Percentiles rank a stretch among this genome's conserved stretches.
Conservation (phyloP, 2,329 filamentous ascomycete species). For the Pezicula radicicola region DNA sequence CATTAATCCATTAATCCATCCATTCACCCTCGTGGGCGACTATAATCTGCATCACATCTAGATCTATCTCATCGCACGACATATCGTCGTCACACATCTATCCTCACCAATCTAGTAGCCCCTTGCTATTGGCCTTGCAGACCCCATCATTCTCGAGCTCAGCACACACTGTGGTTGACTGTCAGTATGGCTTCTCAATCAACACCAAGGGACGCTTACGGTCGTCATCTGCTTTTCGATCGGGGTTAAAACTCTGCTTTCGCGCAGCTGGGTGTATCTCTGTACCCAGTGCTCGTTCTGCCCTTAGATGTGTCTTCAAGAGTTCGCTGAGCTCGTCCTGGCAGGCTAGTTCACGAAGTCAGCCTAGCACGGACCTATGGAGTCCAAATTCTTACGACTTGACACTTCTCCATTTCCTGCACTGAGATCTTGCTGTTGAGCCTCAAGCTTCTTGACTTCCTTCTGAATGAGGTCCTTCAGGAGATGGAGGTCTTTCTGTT, state of each 20-base stretch:
- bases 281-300: constrained; percentile 10
- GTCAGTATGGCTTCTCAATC: not conserved
- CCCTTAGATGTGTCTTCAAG: constrained; percentile 14
- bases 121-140: constrained; percentile 1
- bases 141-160: constrained; percentile 2
- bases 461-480: not conserved
- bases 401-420: not conserved
- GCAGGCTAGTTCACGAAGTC: not conserved
- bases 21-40: not conserved
- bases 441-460: not conserved
- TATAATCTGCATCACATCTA: not conserved
- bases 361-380: not conserved
- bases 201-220: constrained; percentile 13
- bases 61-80: not conserved
- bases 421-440: not conserved
- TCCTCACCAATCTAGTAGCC: constrained; percentile 1
- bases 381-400: not conserved
- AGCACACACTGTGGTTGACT: constrained; percentile 2
- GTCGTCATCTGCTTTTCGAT: constrained; percentile 23
- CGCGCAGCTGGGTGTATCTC: constrained; percentile 21
- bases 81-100: not conserved
- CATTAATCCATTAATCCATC: too few relatives aligned
- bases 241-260: constrained; percentile 12
- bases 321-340: constrained; percentile 6
- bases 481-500: not conserved